Evolutionary conservation across 345 rosid species (phyloP).

Genomic region (Aegle marmelos): DNA sequence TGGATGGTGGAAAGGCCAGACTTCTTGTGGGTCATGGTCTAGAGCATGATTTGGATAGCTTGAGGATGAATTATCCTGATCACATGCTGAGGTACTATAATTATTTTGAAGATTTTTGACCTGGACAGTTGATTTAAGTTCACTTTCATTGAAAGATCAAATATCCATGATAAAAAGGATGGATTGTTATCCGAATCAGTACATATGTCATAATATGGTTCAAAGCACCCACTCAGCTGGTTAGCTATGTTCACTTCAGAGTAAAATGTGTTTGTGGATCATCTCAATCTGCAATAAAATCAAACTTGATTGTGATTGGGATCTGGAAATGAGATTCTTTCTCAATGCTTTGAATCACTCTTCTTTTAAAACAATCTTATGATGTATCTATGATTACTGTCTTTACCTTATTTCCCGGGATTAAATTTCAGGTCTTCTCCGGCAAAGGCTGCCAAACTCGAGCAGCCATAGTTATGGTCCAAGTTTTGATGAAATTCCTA

Average conservation of each 20-base stretch:
- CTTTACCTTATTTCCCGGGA: background rate
- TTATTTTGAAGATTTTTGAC: background rate
- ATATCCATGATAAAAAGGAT: background rate
- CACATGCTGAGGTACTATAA: constrained; percentile 55
- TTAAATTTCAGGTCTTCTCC: background rate
- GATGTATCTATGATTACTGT: background rate
- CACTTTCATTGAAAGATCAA: background rate
- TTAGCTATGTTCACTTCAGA: background rate
- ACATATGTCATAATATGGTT: background rate
- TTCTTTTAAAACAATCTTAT: background rate
- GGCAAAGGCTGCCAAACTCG: background rate
- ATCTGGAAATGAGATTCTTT: no score
- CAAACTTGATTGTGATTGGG: no score
- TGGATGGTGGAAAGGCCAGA: constrained; percentile 46
- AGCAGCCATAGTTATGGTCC: background rate
- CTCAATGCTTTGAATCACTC: background rate
- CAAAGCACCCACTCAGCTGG: background rate
- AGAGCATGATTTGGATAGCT: constrained; percentile 58
- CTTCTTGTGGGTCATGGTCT: constrained; percentile 77
- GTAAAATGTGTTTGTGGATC: background rate
- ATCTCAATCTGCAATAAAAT: background rate
- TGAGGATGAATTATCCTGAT: constrained; percentile 57
- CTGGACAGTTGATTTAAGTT: background rate
- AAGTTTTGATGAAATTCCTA: background rate
- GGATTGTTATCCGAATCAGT: background rate